Conservation (phyloP, 768 basidiomycete genomes). For the Boletus edulis region DNA sequence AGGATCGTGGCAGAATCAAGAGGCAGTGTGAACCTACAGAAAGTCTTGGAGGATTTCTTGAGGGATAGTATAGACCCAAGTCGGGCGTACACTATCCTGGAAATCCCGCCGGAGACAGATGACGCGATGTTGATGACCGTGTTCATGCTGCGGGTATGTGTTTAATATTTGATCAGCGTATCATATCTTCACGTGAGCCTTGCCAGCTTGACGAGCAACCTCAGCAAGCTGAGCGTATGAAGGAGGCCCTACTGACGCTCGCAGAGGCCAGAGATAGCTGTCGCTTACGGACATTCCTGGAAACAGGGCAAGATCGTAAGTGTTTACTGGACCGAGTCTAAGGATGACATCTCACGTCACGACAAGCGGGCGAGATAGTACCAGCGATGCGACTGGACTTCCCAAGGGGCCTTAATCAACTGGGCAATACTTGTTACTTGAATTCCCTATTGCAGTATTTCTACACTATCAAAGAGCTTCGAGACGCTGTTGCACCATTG, state of each 20-base stretch:
- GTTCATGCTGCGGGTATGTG: constrained; percentile 63
- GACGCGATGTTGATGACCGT: constrained; percentile 77
- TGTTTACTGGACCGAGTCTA: constrained; percentile 14
- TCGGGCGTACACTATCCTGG: constrained; percentile 69
- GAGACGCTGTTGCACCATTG: constrained; percentile 68
- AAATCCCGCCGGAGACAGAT: constrained; percentile 67
- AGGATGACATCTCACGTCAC: constrained; percentile 1
- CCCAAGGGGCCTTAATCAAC: constrained; percentile 84
- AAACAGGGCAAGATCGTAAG: constrained; percentile 75
- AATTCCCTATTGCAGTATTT: constrained; percentile 85
- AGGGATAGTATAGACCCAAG: constrained; percentile 62
- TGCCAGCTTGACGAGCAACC: constrained; percentile 70
- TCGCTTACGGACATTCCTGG: constrained; percentile 62
- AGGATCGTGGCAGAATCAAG: constrained; percentile 64
- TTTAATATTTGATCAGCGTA: not conserved
- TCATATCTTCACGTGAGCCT: constrained; percentile 7
- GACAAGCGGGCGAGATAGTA: constrained; percentile 63
- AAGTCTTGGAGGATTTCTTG: constrained; percentile 53
- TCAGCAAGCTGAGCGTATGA: constrained; percentile 64
- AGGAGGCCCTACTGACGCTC: constrained; percentile 69
- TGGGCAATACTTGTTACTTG: constrained; percentile 86
- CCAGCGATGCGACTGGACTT: constrained; percentile 57
- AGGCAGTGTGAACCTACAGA: constrained; percentile 47
- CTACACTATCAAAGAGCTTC: constrained; percentile 90
- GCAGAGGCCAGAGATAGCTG: constrained; percentile 72